phyloP scores from a whole-genome alignment of 805 yeast species.

The Nakazawaea populi region DNA sequence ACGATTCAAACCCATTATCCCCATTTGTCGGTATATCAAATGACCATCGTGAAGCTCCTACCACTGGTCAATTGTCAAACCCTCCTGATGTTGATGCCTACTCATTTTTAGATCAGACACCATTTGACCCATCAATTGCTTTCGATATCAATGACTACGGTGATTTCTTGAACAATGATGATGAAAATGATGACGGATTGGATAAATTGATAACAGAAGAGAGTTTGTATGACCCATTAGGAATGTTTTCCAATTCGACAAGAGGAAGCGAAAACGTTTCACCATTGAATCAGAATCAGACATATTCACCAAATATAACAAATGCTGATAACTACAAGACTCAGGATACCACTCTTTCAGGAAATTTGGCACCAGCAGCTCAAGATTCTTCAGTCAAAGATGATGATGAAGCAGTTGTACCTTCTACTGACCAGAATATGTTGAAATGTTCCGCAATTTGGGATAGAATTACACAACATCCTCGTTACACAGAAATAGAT shows the following conservation, averaged over 20 bases:
- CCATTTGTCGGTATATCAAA: not conserved
- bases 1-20: not conserved
- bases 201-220: conserved; percentile 48
- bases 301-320: conserved; percentile 20
- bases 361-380: not conserved
- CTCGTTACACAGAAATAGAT: conserved; percentile 87
- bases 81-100: conserved; percentile 32
- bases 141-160: conserved; percentile 23
- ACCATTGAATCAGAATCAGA: conserved; percentile 10
- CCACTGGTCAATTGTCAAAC: not conserved
- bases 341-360: conserved; percentile 9
- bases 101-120: conserved; percentile 37
- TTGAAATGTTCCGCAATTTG: conserved; percentile 87
- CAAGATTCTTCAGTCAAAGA: not conserved
- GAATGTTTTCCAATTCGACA: conserved; percentile 11
- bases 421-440: conserved; percentile 54
- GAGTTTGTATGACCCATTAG: conserved; percentile 50
- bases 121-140: conserved; percentile 51
- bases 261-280: conserved; percentile 11
- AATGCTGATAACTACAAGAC: conserved; percentile 22
- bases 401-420: conserved; percentile 44
- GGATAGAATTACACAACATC: conserved; percentile 94
- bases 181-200: conserved; percentile 7
- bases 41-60: too few species aligned
- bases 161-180: not conserved